phyloP scores from a whole-genome alignment of 2,329 filamentous ascomycete genomes.

The Chaetomiaceae sp. region DNA sequence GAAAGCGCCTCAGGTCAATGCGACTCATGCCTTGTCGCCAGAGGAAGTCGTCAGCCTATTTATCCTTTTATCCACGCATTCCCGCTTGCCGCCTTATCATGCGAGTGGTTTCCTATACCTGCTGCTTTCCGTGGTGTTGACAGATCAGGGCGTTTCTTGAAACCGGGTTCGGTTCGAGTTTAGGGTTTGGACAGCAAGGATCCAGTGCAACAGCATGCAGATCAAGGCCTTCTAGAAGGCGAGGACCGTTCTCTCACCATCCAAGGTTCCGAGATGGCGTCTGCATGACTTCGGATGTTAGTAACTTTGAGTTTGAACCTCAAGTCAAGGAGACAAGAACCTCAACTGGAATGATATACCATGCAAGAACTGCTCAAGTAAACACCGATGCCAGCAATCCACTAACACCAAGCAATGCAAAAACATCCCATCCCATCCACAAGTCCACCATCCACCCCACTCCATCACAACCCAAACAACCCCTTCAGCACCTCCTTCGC shows the following conservation, averaged over 20 bases:
- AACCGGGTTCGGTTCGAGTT: neutral
- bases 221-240: neutral
- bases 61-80: neutral
- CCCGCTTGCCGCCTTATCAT: neutral
- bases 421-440: neutral
- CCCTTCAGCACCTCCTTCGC: neutral
- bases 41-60: neutral
- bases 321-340: neutral
- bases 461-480: conserved; percentile 2
- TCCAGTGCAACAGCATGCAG: neutral
- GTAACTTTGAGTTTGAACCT: too few species aligned
- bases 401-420: conserved; percentile 21
- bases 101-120: neutral
- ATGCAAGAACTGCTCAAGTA: neutral
- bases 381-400: conserved; percentile 2
- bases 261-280: too few species aligned
- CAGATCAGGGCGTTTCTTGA: neutral
- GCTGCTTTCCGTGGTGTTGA: neutral
- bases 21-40: conserved; percentile 1
- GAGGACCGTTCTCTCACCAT: too few species aligned
- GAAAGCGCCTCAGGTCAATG: neutral
- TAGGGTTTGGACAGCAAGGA: neutral
- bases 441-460: neutral
- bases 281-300: too few species aligned
- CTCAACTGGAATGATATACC: neutral